Conservation (phyloP, 164 flowering plant species). For the Aristolochia fimbriata region DNA sequence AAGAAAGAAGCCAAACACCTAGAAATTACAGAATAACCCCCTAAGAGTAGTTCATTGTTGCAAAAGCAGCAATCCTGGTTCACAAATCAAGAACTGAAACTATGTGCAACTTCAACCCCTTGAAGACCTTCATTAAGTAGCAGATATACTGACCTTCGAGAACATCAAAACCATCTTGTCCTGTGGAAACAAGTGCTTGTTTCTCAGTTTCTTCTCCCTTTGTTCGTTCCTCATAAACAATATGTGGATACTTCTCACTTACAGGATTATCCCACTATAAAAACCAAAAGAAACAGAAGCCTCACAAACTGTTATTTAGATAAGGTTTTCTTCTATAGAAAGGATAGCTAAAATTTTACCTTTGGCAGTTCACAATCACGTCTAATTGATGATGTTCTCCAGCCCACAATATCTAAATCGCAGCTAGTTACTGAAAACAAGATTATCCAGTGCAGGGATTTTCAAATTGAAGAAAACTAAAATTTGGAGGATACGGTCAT, state of each 20-base stretch:
- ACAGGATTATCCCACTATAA: constrained; percentile 72
- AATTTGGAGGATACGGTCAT: constrained; percentile 76
- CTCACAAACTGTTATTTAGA: neutral
- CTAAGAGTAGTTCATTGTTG: neutral
- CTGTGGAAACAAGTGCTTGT: constrained; percentile 17
- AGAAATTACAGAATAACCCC: neutral
- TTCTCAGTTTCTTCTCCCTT: constrained; percentile 42
- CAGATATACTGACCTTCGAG: constrained; percentile 59
- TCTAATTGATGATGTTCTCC: constrained; percentile 94
- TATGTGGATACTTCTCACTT: constrained; percentile 82
- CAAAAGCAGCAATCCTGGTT: no score
- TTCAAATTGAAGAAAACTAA: neutral
- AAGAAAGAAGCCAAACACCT: neutral
- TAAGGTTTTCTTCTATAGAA: neutral
- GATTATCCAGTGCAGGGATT: neutral
- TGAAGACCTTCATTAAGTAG: neutral
- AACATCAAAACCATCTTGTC: constrained; percentile 36
- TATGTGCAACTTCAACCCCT: neutral
- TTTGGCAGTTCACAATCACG: constrained; percentile 75
- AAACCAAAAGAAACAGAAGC: constrained; percentile 7
- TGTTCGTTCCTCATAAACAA: constrained; percentile 74
- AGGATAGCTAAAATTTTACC: constrained; percentile 30
- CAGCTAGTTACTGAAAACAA: constrained; percentile 25
- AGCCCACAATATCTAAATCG: constrained; percentile 81
- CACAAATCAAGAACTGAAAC: neutral